These are phyloP conservation scores for Monosporozyma unispora DNA, from an alignment of 805 yeast species.

Conservation along the genomic window DNA sequence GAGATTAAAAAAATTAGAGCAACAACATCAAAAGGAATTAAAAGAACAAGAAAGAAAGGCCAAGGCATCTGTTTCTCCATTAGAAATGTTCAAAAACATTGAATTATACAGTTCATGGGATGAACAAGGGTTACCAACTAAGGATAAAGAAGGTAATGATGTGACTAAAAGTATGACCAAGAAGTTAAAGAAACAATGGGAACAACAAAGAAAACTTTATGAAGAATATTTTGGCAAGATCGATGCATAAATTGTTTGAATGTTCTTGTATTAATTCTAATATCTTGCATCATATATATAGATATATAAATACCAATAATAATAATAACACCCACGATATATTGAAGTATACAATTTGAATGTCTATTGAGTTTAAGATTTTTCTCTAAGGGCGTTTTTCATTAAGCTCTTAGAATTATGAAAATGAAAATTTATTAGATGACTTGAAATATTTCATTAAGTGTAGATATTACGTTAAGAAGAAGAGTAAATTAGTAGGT, in stretches of 20 bases:
- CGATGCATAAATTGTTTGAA: not conserved
- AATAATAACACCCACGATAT: not conserved
- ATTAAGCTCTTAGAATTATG: not conserved
- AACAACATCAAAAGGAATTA: slow-evolving; percentile 45
- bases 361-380: no score
- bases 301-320: not conserved
- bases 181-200: slow-evolving; percentile 70
- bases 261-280: not conserved
- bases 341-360: not conserved
- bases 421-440: not conserved
- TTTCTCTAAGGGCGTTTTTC: not conserved
- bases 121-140: slow-evolving; percentile 72
- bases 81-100: slow-evolving; percentile 58
- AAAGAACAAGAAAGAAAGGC: slow-evolving; percentile 55
- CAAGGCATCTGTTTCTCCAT: slow-evolving; percentile 62
- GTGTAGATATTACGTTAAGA: no score
- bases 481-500: not conserved
- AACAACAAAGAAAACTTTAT: slow-evolving; percentile 73
- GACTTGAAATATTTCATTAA: not conserved
- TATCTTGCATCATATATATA: not conserved
- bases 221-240: slow-evolving; percentile 42
- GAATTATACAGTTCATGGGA: slow-evolving; percentile 69
- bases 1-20: slow-evolving; percentile 38
- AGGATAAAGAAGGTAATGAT: slow-evolving; percentile 69
- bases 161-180: slow-evolving; percentile 78